Evolutionary conservation across 2,329 filamentous ascomycete species (phyloP), one percentile per base, ranked within the genome.

Genomic region (Phymatotrichopsis omnivora): DNA sequence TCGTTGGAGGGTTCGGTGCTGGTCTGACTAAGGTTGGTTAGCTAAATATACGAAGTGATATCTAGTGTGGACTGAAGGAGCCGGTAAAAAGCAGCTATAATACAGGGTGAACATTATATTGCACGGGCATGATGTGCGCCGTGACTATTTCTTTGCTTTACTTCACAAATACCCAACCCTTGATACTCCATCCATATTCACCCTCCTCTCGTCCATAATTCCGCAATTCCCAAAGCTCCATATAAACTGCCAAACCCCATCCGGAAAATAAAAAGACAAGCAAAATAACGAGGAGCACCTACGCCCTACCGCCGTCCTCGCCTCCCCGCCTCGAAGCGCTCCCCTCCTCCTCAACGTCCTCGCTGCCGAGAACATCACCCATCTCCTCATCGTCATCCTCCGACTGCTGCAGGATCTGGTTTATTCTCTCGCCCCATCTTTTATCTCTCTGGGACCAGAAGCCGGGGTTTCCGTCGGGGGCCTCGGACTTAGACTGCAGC

Each of bases 291-390:
- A 66, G 64, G 64, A 65, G 63, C 66, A 98, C 93, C 89, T 96
- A 98, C 91, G 89, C 91, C 95, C 91, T 79, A 68, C 85, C 93
- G 61, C 93, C 91, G 67, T 96, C 91, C 58, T 85, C 85, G 63
- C 93, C 91, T 50, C 89, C 91, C 66, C 94, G 86, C 68, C 93
- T 75, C 55, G 89, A 78, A 57, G 77, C 79, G 64, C 85, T 78
- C 47, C 91, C 91, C 65, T 96, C 91, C 64, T 93, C 80, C 65
- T 87, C 77, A 57, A 94, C 69, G 63, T 98, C 89, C 54, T 87
- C 89, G 45, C 89, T 72, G 60, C 80, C 71, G 48, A 74, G 70
- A 28, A 75, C 78, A 61, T 89, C 85, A 60, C 85, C 80, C 77
- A 85, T 85, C 10, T 80, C 75, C 64, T 89, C 82, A 58, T 84